Base-by-base conservation (phyloP, 2,329 filamentous ascomycete genomes). In the Albifimbria verrucaria region DNA sequence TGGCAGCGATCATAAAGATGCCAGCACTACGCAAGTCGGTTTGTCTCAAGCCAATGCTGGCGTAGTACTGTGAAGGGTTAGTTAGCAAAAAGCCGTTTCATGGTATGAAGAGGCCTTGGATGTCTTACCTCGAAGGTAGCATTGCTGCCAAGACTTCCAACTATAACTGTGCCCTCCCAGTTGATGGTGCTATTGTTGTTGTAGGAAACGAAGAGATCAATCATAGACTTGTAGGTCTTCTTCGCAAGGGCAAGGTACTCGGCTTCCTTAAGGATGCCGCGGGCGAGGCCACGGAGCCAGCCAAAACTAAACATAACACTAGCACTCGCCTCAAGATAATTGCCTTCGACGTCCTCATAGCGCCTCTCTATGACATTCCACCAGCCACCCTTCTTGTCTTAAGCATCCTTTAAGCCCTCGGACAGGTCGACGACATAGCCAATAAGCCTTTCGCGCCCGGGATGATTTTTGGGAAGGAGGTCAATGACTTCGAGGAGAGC, bases 281-380 rank as follows among this genome's bases (percentile, higher is more conserved):
- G 56, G 15, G 60, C 59, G 0, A 69, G 25, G 6, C 65, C 81
- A 57, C 73, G 77, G 15, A 83, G 63, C 54, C 81, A 65, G 1
- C 77, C 75, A 51, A 79, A 82, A 0, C 74, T 71, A 58, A 83
- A 85, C 76, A 86, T 81, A 3, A 80, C 81, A 2, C 78, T 78
- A 7, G 76, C 82, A 26, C 80, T 82, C 32, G 78, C 80, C 67
- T 86, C 80, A 47, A 86, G 77, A 63, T 81, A 86, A 64, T 87
- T 86, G 2, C 80, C 80, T 45, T 72, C 56, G 39, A 64, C 59
- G 1, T 72, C 74, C 1, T 75, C 72, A 51, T 78, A 76, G 23
- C 72, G 65, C 52, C 75, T 71, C 57, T 75, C 75, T 74, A 85
- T 80, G 43, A 85, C 69, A 49, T 83, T 67, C 77, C 79, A 85